Base-by-base conservation (phyloP, 176 grass and related monocot species). In the Eragrostis curvula region DNA sequence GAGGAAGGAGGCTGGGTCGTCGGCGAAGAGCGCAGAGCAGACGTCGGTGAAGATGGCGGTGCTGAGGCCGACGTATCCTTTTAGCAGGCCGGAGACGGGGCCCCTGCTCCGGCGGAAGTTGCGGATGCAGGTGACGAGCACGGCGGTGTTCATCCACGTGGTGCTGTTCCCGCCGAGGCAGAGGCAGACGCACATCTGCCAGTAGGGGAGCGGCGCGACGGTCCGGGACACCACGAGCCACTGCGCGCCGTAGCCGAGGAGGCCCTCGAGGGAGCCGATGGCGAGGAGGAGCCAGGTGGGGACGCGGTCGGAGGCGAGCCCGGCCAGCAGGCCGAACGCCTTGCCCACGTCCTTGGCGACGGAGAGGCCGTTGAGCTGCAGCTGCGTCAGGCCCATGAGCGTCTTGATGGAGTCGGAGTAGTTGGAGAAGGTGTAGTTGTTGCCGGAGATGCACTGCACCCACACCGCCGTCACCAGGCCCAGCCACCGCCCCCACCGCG, bases 391-490 rank as follows among this genome's bases (percentile, higher is more conserved):
- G 7, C 87, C 93, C 96, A 99, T 96, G 21, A 99, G 85, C 12
- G 80, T 82, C 87, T 99, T 99, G 84, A 99, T 39, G 27, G 87
- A 86, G 85, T 85, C 68, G 27, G 96, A 96, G 88, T 99, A 99
- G 83, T 99, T 99, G 63, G 96, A 99, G 92, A 99, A 99, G 71
- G 96, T 88, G 91, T 99, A 99, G 90, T 99, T 99, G 91, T 99
- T 99, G 21, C 96, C 96, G 14, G 96, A 99, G 84, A 99, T 91
- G 87, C 96, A 99, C 85, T 99, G 96, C 71, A 99, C 96, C 96
- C 96, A 99, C 68, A 99, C 96, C 68, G 96, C 96, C 82, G 91
- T 86, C 66, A 96, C 87, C 17, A 99, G 88, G 0, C 96, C 93
- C 73, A 99, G 82, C 96, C 96, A 96, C 56, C 87, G 75, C 12